Evolutionary conservation across 108 stramenopile species (phyloP), one percentile per base, ranked within the genome.

Genomic region (Nitzschia inconspicua): DNA sequence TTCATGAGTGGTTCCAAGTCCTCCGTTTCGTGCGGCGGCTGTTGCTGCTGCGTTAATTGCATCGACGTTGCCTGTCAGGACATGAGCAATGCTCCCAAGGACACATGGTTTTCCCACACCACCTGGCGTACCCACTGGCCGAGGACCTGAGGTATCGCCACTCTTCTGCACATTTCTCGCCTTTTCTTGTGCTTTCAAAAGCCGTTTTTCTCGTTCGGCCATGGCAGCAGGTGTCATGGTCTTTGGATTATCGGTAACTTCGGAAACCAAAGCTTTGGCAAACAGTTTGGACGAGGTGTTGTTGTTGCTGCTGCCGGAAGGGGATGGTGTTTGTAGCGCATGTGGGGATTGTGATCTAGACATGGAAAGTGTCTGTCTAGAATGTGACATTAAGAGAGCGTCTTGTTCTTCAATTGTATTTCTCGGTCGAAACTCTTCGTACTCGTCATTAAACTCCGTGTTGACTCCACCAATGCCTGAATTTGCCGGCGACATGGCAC

Each of bases 231-330:
- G 83, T 22, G 62, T 60, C 83, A 84, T 84, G 40, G 78, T 75
- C 27, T 76, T 70, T 8, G 79, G 79, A 56, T 66, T 66, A 50
- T 79, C 67, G 7, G 74, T 78, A 16, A 85, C 83, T 81, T 85
- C 83, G 29, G 36, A 65, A 10, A 80, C 65, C 13, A 85, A 61
- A 3, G 83, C 79, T 14, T 73, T 52, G 2, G 83, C 83, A 47
- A 85, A 78, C 18, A 85, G 41, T 3, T 68, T 67, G 8, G 76
- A 75, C 9, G 77, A 57, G 36, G n/a, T 41, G 14, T 22, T 6
- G 56, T 14, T 40, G 7, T 58, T 58, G 41, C 20, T 44, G 41
- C 20, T 8, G 20, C 18, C 47, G 47, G 10, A 16, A 16, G 18
- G n/a, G 37, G n/a, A 1, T 11, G 11, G 37, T 39, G 11, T 1